These are phyloP conservation scores for Lactarius pseudohatsudake DNA, from an alignment of 768 basidiomycete species.

Conservation along the genomic window DNA sequence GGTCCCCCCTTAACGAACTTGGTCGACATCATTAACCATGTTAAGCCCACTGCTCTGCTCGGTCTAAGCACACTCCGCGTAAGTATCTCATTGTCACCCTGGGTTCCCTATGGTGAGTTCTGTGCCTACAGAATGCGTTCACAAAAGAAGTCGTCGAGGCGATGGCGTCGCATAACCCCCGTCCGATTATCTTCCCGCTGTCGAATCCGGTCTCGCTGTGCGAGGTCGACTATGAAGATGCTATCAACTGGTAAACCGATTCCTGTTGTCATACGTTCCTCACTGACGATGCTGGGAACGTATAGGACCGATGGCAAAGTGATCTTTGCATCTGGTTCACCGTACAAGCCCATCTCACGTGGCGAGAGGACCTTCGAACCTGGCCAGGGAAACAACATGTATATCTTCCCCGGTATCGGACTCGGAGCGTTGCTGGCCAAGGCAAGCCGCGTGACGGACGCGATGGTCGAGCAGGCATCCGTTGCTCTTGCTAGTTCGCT, in stretches of 20 bases:
- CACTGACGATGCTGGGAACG: neutral
- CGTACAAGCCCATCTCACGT: slow-evolving; percentile 67
- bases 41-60: slow-evolving; percentile 85
- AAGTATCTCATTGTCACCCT: slow-evolving; percentile 28
- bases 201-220: slow-evolving; percentile 84
- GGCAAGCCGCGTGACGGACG: slow-evolving; percentile 72
- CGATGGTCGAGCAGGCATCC: slow-evolving; percentile 87
- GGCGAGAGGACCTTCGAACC: slow-evolving; percentile 62
- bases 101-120: slow-evolving; percentile 16
- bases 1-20: slow-evolving; percentile 78
- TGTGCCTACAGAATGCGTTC: slow-evolving; percentile 63
- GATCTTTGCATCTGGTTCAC: slow-evolving; percentile 87
- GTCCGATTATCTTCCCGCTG: slow-evolving; percentile 90
- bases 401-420: slow-evolving; percentile 78
- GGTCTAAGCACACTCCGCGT: slow-evolving; percentile 82
- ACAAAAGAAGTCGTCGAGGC: slow-evolving; percentile 63
- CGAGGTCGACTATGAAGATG: slow-evolving; percentile 78
- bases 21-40: slow-evolving; percentile 74
- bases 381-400: slow-evolving; percentile 96
- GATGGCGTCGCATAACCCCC: slow-evolving; percentile 80
- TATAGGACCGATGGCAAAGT: slow-evolving; percentile 53
- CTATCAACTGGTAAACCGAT: slow-evolving; percentile 57
- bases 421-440: slow-evolving; percentile 73
- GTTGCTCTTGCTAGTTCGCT: slow-evolving; percentile 76
- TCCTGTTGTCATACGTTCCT: neutral